These are phyloP conservation scores for Trichoderma virens DNA, from an alignment of 495 filamentous ascomycete genomes.

Conservation along the genomic window DNA sequence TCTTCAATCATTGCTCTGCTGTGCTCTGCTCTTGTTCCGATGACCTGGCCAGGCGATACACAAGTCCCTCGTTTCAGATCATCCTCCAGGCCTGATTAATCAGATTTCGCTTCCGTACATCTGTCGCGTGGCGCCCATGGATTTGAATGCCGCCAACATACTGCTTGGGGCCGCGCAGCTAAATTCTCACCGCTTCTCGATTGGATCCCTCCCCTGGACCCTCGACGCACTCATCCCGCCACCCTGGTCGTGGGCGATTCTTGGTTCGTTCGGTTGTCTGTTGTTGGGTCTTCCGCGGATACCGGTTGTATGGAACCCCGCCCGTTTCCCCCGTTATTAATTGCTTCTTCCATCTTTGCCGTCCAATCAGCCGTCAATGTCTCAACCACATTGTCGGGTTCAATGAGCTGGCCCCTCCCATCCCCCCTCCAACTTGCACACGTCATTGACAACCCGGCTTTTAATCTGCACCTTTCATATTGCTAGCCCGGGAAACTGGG, in stretches of 20 bases:
- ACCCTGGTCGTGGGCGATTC: neutral
- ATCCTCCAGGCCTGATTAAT: neutral
- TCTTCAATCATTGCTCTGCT: no score
- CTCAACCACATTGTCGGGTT: slow-evolving; percentile 4
- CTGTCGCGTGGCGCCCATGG: slow-evolving; percentile 5
- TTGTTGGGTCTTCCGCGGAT: neutral
- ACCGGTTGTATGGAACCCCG: neutral
- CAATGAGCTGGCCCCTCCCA: neutral
- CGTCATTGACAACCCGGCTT: neutral
- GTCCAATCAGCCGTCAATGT: neutral
- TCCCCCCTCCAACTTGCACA: slow-evolving; percentile 1
- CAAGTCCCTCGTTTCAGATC: neutral
- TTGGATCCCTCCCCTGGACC: neutral
- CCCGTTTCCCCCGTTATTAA: neutral
- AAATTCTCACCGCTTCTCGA: slow-evolving; percentile 3
- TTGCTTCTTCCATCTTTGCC: neutral
- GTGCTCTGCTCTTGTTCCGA: neutral
- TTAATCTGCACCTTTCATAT: neutral
- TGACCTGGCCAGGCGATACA: no score
- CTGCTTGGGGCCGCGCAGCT: neutral
- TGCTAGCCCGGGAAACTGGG: neutral
- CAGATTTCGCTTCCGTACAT: neutral
- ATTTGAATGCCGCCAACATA: neutral
- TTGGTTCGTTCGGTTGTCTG: neutral
- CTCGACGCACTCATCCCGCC: no score